A percentile compares a stretch with the other conserved stretches of the same genome.
phyloP scores from a whole-genome alignment of 1,284 basidiomycete genomes.

The Marasmius sp. region DNA sequence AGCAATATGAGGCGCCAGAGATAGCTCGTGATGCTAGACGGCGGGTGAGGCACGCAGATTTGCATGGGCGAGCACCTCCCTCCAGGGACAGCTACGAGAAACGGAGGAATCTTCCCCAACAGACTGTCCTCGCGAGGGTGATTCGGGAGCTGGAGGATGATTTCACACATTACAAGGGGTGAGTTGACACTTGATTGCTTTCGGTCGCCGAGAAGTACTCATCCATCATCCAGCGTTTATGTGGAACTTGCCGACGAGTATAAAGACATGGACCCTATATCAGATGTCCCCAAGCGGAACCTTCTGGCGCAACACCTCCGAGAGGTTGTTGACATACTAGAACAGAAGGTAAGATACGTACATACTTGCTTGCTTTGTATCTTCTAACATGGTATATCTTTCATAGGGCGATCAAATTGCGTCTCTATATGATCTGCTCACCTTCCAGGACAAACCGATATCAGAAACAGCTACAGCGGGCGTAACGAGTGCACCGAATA shows the following conservation, averaged over 20 bases:
- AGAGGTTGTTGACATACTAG: constrained; percentile 87
- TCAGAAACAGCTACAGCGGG: neutral
- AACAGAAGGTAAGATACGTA: constrained; percentile 65
- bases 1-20: constrained; percentile 18
- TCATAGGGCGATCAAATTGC: constrained; percentile 85
- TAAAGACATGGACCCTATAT: constrained; percentile 80
- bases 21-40: constrained; percentile 12
- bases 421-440: constrained; percentile 76
- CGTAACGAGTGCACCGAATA: too few relatives aligned
- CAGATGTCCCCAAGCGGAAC: constrained; percentile 77
- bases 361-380: neutral
- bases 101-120: constrained; percentile 61
- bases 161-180: constrained; percentile 89
- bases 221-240: constrained; percentile 65
- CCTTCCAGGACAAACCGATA: constrained; percentile 67
- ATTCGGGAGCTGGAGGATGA: constrained; percentile 87
- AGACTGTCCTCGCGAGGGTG: constrained; percentile 79
- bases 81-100: constrained; percentile 28
- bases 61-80: constrained; percentile 16
- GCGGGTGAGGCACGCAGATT: constrained; percentile 30
- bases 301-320: constrained; percentile 81
- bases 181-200: constrained; percentile 20
- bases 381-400: constrained; percentile 4
- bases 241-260: constrained; percentile 88
- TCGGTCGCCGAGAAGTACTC: neutral